Percentiles rank a stretch among this genome's conserved stretches.
Conservation (phyloP, 2,329 filamentous ascomycete genomes). For the Arthrobotrys pseudoclavata region DNA sequence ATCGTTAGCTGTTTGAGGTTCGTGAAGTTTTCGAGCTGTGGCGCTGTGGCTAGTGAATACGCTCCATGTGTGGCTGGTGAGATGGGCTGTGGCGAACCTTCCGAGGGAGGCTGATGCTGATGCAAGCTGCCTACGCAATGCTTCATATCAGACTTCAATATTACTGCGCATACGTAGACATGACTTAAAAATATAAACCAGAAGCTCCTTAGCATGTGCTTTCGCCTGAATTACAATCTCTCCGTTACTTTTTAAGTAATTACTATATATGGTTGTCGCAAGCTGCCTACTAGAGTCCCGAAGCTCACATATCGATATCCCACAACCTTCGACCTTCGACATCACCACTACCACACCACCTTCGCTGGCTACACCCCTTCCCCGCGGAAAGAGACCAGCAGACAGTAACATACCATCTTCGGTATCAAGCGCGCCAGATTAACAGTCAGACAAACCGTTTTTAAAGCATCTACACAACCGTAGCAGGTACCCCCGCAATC, state of each 20-base stretch:
- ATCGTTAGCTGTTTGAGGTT: neutral
- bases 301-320: neutral
- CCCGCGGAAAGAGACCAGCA: neutral
- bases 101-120: conserved; percentile 12
- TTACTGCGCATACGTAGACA: neutral
- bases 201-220: too few species aligned
- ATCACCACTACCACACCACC: neutral
- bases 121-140: conserved; percentile 43
- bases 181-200: neutral
- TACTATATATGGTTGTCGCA: neutral
- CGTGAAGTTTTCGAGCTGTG: conserved; percentile 35
- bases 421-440: neutral
- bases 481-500: conserved; percentile 4
- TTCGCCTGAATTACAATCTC: too few species aligned
- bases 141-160: neutral
- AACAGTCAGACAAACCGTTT: neutral
- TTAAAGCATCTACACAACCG: neutral
- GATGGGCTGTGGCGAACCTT: conserved; percentile 4
- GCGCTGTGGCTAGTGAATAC: neutral
- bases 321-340: neutral
- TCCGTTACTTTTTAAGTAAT: neutral
- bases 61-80: neutral
- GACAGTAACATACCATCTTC: neutral
- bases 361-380: conserved; percentile 2
- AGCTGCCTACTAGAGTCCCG: neutral